Evolutionary conservation across 208 protist genomes (phyloP), one percentile per base, ranked within the genome.

Genomic region (Tritrichomonas musculus): DNA sequence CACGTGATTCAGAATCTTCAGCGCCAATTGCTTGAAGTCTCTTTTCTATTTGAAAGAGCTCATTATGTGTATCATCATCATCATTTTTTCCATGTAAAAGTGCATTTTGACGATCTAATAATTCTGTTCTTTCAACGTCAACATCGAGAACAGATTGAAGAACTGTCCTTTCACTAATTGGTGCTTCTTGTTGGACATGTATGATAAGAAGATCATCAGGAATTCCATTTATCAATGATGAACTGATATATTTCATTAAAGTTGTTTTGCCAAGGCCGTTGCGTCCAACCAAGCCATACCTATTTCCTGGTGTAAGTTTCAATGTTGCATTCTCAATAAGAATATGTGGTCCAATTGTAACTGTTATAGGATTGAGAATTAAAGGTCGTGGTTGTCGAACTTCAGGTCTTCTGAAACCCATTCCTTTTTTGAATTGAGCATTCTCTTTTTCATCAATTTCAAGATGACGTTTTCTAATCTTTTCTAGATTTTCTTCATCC

Each of bases 181-280:
- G 88, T 36, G 39, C 36, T 72, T 92, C 88, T 72, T 92, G 88
- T 66, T 92, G 55, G 17, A 92, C 88, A 66, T 92, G 88, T 3
- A 92, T 53, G 13, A 92, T 69, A 27, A 47, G 55, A 20, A 92
- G 20, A 72, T 92, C 55, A 33, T 41, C 33, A 27, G 88, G 50
- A 92, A 92, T 30, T n/a, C 73, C 73, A 25, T n/a, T 13, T 33
- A 82, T 13, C 17, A 82, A n/a, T n/a, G 73, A 82, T n/a, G 50
- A 66, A 39, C 39, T 69, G 50, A 92, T 64, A 44, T 66, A 66
- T 92, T 66, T 92, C 55, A 92, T 69, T 4, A 92, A 66, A 53
- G 82, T 92, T 39, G 82, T 92, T 39, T 92, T 92, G 55, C 82
- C 82, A 27, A 57, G 55, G 47, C 82, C 82, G 41, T 92, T 92